Evolutionary conservation across 2,329 filamentous ascomycete genomes (phyloP).

Genomic region (Trichophyton equinum): DNA sequence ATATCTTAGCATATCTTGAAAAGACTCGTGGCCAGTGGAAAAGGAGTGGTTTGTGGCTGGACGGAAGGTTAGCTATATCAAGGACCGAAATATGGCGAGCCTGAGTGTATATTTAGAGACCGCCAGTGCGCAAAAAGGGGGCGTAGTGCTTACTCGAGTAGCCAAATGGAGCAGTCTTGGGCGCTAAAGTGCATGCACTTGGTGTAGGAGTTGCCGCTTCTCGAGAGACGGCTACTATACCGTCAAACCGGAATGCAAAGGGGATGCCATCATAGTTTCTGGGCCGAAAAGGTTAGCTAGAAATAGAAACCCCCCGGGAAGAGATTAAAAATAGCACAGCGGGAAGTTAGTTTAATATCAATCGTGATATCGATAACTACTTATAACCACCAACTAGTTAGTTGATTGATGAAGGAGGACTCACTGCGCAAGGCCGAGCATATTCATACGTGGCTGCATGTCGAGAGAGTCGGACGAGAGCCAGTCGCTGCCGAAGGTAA

Average conservation of each 20-base stretch:
- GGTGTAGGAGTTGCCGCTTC: not conserved
- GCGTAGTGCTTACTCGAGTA: slow-evolving; percentile 1
- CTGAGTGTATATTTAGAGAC: not conserved
- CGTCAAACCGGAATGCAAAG: slow-evolving; percentile 4
- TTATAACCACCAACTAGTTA: too few relatives aligned
- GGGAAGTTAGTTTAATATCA: not conserved
- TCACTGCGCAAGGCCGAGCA: slow-evolving; percentile 4
- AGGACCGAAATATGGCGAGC: not conserved
- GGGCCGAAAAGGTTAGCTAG: not conserved
- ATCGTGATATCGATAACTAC: not conserved
- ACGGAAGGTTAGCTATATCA: not conserved
- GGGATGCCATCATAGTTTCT: slow-evolving; percentile 5
- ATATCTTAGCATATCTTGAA: not conserved
- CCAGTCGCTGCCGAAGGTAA: slow-evolving; percentile 5
- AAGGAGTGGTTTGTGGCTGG: slow-evolving; percentile 5
- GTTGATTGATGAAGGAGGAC: not conserved
- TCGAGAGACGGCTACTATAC: not conserved
- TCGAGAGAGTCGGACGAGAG: not conserved
- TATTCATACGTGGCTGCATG: not conserved
- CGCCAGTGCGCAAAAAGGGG: not conserved
- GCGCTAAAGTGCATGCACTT: not conserved
- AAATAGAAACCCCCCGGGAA: not conserved
- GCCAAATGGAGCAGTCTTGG: slow-evolving; percentile 1
- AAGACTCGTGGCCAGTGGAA: slow-evolving; percentile 1
- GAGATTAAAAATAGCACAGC: not conserved